Conservation (phyloP, 345 rosid genomes). For the Eucalyptus shirleyi region DNA sequence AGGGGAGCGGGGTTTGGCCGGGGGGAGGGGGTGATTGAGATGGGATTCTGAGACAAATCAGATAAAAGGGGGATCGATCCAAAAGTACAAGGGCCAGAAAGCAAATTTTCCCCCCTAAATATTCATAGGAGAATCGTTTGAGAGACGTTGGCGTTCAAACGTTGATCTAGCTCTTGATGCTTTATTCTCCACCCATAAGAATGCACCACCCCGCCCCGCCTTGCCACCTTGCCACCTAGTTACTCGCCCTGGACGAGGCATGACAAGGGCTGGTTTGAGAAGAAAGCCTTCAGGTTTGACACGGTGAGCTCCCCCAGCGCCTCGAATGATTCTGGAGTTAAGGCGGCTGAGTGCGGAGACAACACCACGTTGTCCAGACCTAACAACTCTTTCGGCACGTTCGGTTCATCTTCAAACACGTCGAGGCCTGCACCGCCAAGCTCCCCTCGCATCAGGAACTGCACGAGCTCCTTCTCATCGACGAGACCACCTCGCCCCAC, state of each 20-base stretch:
- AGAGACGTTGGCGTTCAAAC: not conserved
- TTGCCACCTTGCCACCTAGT: not conserved
- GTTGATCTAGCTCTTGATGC: not conserved
- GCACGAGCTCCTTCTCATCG: constrained; percentile 56
- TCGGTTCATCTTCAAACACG: constrained; percentile 71
- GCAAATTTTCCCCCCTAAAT: not conserved
- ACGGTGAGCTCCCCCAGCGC: constrained; percentile 16
- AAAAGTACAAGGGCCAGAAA: not conserved
- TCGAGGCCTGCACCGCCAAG: constrained; percentile 77
- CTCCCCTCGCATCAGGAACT: constrained; percentile 38
- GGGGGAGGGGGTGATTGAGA: not conserved
- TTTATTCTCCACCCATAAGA: not conserved
- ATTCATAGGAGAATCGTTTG: not conserved
- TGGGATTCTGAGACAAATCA: not conserved
- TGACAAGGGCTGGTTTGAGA: constrained; percentile 35
- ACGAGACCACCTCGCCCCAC: constrained; percentile 44
- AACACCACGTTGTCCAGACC: constrained; percentile 60
- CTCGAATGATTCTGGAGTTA: constrained; percentile 41
- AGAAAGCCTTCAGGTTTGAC: constrained; percentile 61
- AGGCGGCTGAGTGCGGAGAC: constrained; percentile 45
- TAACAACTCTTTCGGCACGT: constrained; percentile 35
- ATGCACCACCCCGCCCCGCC: too few relatives aligned
- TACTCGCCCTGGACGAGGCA: not conserved
- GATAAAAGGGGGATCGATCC: not conserved
- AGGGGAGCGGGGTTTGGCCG: too few relatives aligned